A percentile compares a stretch with the other conserved stretches of the same genome.
phyloP scores from a whole-genome alignment of 1,284 basidiomycete genomes.

The Leucoagaricus sp. region DNA sequence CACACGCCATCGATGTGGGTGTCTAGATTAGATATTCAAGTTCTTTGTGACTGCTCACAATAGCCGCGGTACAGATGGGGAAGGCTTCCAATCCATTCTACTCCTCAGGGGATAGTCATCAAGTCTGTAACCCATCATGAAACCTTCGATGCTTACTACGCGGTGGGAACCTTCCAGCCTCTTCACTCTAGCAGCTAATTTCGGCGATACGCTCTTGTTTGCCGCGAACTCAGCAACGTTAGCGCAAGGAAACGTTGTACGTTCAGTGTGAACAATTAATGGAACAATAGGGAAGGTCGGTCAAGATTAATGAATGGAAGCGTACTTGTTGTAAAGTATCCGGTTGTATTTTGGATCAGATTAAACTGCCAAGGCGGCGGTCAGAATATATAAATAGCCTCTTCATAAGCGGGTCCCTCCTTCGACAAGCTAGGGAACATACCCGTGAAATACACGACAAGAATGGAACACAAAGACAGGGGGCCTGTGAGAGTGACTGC shows the following conservation, averaged over 20 bases:
- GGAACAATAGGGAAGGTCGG: not conserved
- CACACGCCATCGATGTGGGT: not conserved
- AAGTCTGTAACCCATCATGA: too few relatives aligned
- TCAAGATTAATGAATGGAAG: not conserved
- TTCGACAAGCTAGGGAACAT: constrained; percentile 36
- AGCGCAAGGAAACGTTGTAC: constrained; percentile 22
- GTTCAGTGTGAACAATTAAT: not conserved
- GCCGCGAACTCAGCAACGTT: constrained; percentile 21
- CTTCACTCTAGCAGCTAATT: constrained; percentile 29
- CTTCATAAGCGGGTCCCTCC: constrained; percentile 19
- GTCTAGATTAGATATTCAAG: not conserved
- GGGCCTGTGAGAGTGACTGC: constrained; percentile 26
- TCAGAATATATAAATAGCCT: not conserved
- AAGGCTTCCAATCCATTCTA: constrained; percentile 40
- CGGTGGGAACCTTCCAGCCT: constrained; percentile 42
- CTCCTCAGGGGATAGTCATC: not conserved
- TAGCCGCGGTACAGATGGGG: constrained; percentile 38
- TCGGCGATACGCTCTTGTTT: constrained; percentile 27
- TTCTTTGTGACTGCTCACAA: constrained; percentile 27
- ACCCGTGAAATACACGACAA: constrained; percentile 35
- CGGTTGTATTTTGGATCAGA: constrained; percentile 29
- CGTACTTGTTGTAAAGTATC: constrained; percentile 41
- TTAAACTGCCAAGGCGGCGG: constrained; percentile 23
- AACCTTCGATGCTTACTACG: constrained; percentile 19
- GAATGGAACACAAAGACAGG: constrained; percentile 43